These are phyloP conservation scores for Cichorium intybus DNA, from an alignment of 140 eudicot species.

Conservation along the genomic window DNA sequence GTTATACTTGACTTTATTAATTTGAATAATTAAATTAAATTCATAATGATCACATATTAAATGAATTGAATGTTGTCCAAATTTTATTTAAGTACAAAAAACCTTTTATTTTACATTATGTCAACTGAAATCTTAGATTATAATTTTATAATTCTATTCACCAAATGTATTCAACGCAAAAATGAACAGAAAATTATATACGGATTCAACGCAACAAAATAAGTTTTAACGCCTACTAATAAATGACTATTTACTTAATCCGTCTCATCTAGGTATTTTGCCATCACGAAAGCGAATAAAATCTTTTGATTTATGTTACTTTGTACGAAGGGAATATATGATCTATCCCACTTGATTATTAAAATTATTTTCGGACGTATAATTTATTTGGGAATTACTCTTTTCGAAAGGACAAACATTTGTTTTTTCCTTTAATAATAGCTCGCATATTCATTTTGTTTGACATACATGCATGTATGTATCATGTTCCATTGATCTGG, in stretches of 20 bases:
- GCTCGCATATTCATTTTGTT: constrained; percentile 11
- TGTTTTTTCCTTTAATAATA: neutral
- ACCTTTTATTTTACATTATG: too few species aligned
- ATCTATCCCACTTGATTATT: constrained; percentile 15
- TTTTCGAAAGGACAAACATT: neutral
- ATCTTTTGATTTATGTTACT: neutral
- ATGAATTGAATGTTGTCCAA: too few species aligned
- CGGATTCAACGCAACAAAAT: too few species aligned
- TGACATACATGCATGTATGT: constrained; percentile 12
- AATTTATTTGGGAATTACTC: neutral
- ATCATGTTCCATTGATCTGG: neutral
- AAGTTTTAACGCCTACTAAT: neutral
- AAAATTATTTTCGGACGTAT: neutral
- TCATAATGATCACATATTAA: too few species aligned
- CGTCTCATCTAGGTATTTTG: neutral
- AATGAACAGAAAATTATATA: too few species aligned
- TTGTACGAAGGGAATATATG: neutral
- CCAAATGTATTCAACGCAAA: too few species aligned
- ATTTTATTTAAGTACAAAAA: too few species aligned
- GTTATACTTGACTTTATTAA: too few species aligned
- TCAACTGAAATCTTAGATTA: too few species aligned
- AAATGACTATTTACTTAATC: neutral
- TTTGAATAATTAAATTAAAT: too few species aligned
- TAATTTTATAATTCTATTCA: too few species aligned
- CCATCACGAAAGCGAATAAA: neutral